Evolutionary conservation across 2,329 filamentous ascomycete species (phyloP).

Genomic region (Aaosphaeria arxii): DNA sequence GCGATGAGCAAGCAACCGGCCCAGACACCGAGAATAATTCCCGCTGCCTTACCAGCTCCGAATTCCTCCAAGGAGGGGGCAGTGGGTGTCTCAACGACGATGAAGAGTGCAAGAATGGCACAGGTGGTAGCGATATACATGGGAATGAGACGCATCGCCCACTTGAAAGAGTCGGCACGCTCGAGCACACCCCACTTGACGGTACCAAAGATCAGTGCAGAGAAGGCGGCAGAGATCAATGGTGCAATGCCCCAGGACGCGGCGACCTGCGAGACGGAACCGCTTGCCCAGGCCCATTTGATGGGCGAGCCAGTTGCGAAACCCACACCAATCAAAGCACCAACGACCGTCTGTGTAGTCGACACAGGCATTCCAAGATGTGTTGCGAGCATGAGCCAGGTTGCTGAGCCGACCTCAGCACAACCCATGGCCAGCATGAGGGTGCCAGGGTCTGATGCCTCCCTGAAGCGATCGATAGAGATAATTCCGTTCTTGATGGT

Average conservation of each 20-base stretch:
- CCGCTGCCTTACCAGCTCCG: conserved; percentile 24
- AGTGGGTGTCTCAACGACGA: conserved; percentile 50
- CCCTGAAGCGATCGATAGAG: conserved; percentile 45
- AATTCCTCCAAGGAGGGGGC: conserved; percentile 27
- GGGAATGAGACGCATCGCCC: conserved; percentile 49
- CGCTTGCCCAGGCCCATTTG: conserved; percentile 22
- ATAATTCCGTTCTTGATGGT: conserved; percentile 63
- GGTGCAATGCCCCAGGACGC: conserved; percentile 52
- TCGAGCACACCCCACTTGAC: conserved; percentile 52
- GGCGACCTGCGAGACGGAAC: conserved; percentile 31
- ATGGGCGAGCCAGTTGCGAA: conserved; percentile 41
- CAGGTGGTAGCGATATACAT: conserved; percentile 50
- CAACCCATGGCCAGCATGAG: conserved; percentile 61
- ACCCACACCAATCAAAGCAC: conserved; percentile 59
- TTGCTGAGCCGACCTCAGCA: conserved; percentile 52
- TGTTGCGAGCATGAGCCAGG: conserved; percentile 58
- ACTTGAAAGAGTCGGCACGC: conserved; percentile 48
- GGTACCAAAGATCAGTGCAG: conserved; percentile 48
- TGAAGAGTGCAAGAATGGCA: conserved; percentile 55
- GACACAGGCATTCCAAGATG: conserved; percentile 57
- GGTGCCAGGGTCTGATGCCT: conserved; percentile 43
- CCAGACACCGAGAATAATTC: conserved; percentile 26
- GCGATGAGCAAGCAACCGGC: conserved; percentile 15
- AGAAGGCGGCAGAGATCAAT: conserved; percentile 46
- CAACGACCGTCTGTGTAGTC: conserved; percentile 61